A percentile compares a stretch with the other conserved stretches of the same genome.
phyloP scores from a whole-genome alignment of 352 stramenopile species.

The Phytopythium montanum region DNA sequence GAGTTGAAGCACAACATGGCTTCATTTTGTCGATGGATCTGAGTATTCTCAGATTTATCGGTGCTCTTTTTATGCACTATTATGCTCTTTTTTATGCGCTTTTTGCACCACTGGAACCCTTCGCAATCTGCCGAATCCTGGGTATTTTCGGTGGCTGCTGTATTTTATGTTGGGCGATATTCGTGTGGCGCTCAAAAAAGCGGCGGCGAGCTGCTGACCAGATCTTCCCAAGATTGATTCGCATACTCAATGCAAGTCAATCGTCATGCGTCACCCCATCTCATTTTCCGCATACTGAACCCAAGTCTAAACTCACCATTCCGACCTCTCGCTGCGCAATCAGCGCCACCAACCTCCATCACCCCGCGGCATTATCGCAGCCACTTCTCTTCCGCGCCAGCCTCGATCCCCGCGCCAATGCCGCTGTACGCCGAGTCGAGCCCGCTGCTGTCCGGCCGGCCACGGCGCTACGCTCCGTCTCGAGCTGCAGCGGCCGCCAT shows the following conservation, averaged over 20 bases:
- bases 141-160: not conserved
- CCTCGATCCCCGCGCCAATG: not conserved
- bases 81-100: too few relatives aligned
- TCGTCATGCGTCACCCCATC: not conserved
- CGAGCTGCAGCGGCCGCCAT: slow-evolving; percentile 9
- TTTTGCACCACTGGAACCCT: too few relatives aligned
- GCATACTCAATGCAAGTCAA: not conserved
- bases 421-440: slow-evolving; percentile 14
- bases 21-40: too few relatives aligned
- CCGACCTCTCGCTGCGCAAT: not conserved
- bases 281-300: not conserved
- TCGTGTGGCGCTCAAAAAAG: not conserved
- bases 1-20: too few relatives aligned
- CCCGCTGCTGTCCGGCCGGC: slow-evolving; percentile 14
- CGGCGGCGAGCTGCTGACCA: not conserved
- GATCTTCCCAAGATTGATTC: not conserved
- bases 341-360: not conserved
- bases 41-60: too few relatives aligned
- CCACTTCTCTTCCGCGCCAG: not conserved
- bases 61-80: too few relatives aligned
- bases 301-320: not conserved
- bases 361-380: not conserved
- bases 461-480: not conserved
- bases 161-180: not conserved
- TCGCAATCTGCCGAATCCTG: not conserved